Conservation (phyloP, 1,284 basidiomycete species). For the Amylostereum areolatum region DNA sequence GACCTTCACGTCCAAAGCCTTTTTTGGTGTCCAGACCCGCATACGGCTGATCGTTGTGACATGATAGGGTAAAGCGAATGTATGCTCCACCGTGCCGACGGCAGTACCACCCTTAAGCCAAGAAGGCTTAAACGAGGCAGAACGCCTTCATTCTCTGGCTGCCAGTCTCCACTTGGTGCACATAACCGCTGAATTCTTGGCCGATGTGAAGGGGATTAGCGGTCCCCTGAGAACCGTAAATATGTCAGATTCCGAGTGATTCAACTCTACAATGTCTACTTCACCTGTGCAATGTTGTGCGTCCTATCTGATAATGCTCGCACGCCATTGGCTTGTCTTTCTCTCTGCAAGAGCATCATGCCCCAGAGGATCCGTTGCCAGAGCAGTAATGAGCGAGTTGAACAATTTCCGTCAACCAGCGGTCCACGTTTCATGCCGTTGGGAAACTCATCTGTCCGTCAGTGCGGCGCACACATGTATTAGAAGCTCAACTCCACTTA, state of each 20-base stretch:
- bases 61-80: background rate
- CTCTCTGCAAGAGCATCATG: conserved; percentile 82
- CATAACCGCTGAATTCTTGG: conserved; percentile 98
- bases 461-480: no score
- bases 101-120: conserved; percentile 98
- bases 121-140: conserved; percentile 87
- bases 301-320: conserved; percentile 95
- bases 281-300: conserved; percentile 98
- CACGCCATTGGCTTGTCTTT: conserved; percentile 79
- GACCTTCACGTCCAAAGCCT: conserved; percentile 94
- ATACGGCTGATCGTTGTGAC: background rate
- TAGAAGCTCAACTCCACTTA: conserved; percentile 47
- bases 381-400: conserved; percentile 79
- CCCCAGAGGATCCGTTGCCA: conserved; percentile 79
- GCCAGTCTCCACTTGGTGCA: conserved; percentile 89
- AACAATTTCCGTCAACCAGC: conserved; percentile 88
- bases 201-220: conserved; percentile 97
- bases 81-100: conserved; percentile 84
- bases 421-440: conserved; percentile 99
- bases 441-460: conserved; percentile 74
- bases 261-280: no score
- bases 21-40: conserved; percentile 95
- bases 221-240: no score
- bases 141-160: conserved; percentile 82
- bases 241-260: no score